Conservation (phyloP, 805 yeast species). For the Wickerhamomyces alni region DNA sequence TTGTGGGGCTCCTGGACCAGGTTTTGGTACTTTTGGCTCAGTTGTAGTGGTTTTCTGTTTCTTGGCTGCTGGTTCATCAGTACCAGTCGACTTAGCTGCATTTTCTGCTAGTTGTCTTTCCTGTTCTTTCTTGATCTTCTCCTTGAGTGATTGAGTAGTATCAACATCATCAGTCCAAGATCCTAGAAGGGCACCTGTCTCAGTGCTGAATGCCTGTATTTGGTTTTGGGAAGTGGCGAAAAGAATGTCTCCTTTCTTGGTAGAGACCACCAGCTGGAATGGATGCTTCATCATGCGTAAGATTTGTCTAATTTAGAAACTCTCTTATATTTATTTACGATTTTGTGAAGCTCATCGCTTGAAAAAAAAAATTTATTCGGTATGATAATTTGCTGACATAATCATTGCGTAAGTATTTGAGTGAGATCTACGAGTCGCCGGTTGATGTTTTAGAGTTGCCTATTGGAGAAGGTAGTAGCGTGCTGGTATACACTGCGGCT, state of each 20-base stretch:
- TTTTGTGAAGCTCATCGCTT: not conserved
- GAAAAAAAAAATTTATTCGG: not conserved
- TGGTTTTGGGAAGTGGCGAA: slow-evolving; percentile 55
- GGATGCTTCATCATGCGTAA: slow-evolving; percentile 57
- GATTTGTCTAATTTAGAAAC: no score
- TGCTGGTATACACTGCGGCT: no score
- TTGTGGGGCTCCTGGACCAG: slow-evolving; percentile 67
- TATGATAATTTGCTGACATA: not conserved
- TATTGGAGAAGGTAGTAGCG: no score
- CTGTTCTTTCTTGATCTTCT: slow-evolving; percentile 37
- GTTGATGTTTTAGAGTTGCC: no score
- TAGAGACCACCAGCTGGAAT: slow-evolving; percentile 50
- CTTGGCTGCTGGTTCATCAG: slow-evolving; percentile 22
- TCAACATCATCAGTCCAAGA: slow-evolving; percentile 60
- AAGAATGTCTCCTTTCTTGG: slow-evolving; percentile 38
- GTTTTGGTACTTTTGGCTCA: slow-evolving; percentile 50
- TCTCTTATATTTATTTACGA: no score
- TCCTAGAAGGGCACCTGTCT: slow-evolving; percentile 40
- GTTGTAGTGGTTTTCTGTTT: slow-evolving; percentile 29
- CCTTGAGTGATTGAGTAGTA: slow-evolving; percentile 37
- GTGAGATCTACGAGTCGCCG: no score
- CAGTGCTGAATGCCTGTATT: slow-evolving; percentile 44
- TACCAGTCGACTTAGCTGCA: slow-evolving; percentile 10
- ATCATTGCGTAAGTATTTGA: no score
- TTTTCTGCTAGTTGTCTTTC: slow-evolving; percentile 14